Percentiles rank a stretch among this genome's conserved stretches.
Evolutionary conservation across 148 eudicot genomes (phyloP).

Genomic region (Salicornia ramosissima): DNA sequence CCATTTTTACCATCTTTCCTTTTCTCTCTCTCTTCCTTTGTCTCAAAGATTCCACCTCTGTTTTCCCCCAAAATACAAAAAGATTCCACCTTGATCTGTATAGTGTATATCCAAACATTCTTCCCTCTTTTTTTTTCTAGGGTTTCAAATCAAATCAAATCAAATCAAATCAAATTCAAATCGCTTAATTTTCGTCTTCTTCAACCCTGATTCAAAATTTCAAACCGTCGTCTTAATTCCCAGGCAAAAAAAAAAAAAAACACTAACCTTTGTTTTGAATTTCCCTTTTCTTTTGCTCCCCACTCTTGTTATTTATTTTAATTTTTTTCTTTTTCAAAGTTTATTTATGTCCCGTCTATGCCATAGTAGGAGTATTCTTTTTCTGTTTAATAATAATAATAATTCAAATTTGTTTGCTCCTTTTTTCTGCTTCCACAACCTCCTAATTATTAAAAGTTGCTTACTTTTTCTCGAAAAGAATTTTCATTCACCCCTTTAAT

Average conservation of each 20-base stretch:
- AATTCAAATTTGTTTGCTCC: not conserved
- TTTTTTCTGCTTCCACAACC: not conserved
- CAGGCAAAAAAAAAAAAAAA: no score
- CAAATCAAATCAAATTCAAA: no score
- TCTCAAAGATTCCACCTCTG: not conserved
- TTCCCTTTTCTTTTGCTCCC: not conserved
- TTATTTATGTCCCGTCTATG: constrained; percentile 8
- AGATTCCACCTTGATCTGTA: no score
- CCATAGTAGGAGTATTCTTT: not conserved
- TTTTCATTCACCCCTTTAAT: not conserved
- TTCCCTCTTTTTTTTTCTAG: not conserved
- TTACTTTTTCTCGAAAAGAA: constrained; percentile 1
- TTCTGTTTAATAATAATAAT: constrained; percentile 17
- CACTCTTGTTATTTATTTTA: no score
- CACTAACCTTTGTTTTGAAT: no score
- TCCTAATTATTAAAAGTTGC: not conserved
- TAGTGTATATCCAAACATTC: not conserved
- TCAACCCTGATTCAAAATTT: no score
- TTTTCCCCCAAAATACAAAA: no score
- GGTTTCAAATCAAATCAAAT: no score
- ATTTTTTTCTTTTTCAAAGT: not conserved
- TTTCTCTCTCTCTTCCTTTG: not conserved
- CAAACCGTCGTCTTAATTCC: no score
- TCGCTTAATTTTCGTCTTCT: no score
- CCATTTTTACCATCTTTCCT: not conserved